These are phyloP conservation scores for Teunomyces stri DNA, from an alignment of 805 yeast genomes.

Conservation along the genomic window DNA sequence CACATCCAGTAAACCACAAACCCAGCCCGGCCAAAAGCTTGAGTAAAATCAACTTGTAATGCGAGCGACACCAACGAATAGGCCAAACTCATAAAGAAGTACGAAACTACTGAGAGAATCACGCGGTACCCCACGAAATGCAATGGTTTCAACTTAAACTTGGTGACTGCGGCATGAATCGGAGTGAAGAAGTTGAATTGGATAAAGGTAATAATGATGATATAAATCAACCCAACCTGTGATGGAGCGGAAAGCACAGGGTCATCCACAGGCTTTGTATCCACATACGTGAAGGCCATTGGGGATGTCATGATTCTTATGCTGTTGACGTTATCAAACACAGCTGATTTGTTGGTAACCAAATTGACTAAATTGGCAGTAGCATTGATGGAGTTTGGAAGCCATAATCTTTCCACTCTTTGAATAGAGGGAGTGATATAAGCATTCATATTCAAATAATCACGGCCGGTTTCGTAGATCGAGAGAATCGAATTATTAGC, in stretches of 20 bases:
- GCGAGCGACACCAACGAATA: slow-evolving; percentile 63
- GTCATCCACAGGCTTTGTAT: slow-evolving; percentile 50
- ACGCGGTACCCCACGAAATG: slow-evolving; percentile 55
- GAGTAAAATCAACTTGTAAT: slow-evolving; percentile 59
- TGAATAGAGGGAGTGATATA: slow-evolving; percentile 43
- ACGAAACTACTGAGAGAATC: slow-evolving; percentile 48
- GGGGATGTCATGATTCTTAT: slow-evolving; percentile 25
- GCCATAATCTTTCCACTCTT: slow-evolving; percentile 32
- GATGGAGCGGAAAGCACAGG: slow-evolving; percentile 60
- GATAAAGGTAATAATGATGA: slow-evolving; percentile 71
- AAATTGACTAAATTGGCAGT: slow-evolving; percentile 16
- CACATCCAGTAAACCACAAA: slow-evolving; percentile 75
- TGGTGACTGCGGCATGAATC: slow-evolving; percentile 50
- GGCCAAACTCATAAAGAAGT: slow-evolving; percentile 55
- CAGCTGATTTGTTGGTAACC: slow-evolving; percentile 11
- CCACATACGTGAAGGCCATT: slow-evolving; percentile 36
- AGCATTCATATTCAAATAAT: slow-evolving; percentile 46
- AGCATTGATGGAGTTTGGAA: slow-evolving; percentile 22
- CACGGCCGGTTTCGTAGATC: slow-evolving; percentile 64
- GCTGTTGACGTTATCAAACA: slow-evolving; percentile 11
- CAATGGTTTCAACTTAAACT: slow-evolving; percentile 36
- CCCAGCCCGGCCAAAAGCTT: slow-evolving; percentile 63
- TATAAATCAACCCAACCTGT: slow-evolving; percentile 73
- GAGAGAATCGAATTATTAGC: slow-evolving; percentile 32
- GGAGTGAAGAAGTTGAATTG: slow-evolving; percentile 59